Conservation (phyloP, 805 yeast genomes). For the Kregervanrija delftensis region DNA sequence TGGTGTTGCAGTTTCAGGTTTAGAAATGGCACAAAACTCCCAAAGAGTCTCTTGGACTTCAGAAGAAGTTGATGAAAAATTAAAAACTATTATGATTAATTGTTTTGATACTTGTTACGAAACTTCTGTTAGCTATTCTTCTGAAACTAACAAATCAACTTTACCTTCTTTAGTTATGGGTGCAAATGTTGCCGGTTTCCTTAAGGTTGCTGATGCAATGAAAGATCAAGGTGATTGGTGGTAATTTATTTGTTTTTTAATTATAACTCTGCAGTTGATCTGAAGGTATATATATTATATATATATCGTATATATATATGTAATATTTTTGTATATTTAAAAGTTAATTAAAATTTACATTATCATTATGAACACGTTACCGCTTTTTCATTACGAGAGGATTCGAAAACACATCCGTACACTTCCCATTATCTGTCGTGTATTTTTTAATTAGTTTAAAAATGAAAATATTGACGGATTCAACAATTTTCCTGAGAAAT, state of each 20-base stretch:
- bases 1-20: conserved; percentile 98
- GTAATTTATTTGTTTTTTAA: conserved; percentile 13
- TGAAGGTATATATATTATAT: too few species aligned
- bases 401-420: too few species aligned
- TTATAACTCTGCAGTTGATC: neutral
- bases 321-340: too few species aligned
- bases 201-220: conserved; percentile 98
- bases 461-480: too few species aligned
- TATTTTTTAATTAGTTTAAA: too few species aligned
- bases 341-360: too few species aligned
- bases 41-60: conserved; percentile 86
- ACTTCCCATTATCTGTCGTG: too few species aligned
- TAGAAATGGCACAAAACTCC: conserved; percentile 99
- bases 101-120: conserved; percentile 90
- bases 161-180: conserved; percentile 96
- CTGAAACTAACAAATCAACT: conserved; percentile 55
- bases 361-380: too few species aligned
- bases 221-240: conserved; percentile 85
- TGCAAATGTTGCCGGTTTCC: conserved; percentile 98
- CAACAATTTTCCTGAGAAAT: too few species aligned
- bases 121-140: conserved; percentile 75
- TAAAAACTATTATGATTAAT: conserved; percentile 86
- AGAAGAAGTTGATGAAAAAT: conserved; percentile 87
- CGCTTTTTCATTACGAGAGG: too few species aligned
- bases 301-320: too few species aligned